Base-by-base conservation (phyloP, 164 flowering plant species). In the Sextonia rubra region DNA sequence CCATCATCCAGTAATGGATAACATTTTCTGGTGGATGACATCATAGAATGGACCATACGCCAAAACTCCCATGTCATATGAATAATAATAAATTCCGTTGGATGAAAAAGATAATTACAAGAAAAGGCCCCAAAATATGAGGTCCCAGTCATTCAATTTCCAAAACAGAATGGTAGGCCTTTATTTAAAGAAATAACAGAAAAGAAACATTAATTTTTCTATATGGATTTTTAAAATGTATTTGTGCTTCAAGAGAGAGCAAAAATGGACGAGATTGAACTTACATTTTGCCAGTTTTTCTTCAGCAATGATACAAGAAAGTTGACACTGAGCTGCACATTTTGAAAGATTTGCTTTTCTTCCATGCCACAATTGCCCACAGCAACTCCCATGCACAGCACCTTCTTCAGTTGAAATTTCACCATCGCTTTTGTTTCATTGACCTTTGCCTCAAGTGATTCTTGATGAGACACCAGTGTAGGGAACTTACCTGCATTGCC, bases 341-440 rank as follows among this genome's bases (percentile, higher is more conserved):
- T 90, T 64, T 90, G 94, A 78, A 90, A 90, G 64, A 90, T 78
- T 74, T 90, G 94, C 81, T 90, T 90, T 75, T 90, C 92, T 71
- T 90, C 95, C 95, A 90, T 90, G 20, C 70, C 73, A 22, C 76
- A 73, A 80, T 90, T 88, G 0, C 92, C 95, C 2, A 90, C 95
- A 78, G 91, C 95, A 64, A 87, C 91, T 68, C 95, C 95, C 95
- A 90, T 89, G 80, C 91, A 90, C 25, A 88, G 90, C 9, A 88
- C 92, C 83, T 90, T 90, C 85, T 89, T 87, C 66, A 90, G 78
- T 49, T 90, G 95, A 73, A 89, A 89, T 84, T 90, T 90, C 12
- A 90, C 86, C 37, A 81, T 89, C 0, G 92, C 92, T 75, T 90
- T 87, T 47, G 84, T 87, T 77, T 90, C 91, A 74, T 89, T 87